phyloP scores from a whole-genome alignment of 805 yeast genomes.

The Alloascoidea hylecoeti region DNA sequence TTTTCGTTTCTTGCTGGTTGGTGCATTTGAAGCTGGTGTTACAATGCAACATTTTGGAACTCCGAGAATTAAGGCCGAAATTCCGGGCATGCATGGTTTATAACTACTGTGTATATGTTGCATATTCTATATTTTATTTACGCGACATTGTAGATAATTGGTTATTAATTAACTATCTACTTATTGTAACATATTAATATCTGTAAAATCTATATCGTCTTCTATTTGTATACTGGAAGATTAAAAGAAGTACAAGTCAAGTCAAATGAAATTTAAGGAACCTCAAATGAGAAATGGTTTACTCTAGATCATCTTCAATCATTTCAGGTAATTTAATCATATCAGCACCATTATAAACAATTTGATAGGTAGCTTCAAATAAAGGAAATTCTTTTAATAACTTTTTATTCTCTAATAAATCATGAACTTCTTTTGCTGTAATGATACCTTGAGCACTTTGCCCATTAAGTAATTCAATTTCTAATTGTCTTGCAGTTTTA shows the following conservation, averaged over 20 bases:
- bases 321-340: conserved; percentile 58
- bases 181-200: background rate
- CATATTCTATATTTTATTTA: no score
- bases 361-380: conserved; percentile 67
- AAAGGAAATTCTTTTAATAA: conserved; percentile 66
- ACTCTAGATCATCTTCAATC: background rate
- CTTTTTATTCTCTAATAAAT: conserved; percentile 43
- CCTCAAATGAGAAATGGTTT: background rate
- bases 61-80: no score
- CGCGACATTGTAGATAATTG: no score
- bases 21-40: no score
- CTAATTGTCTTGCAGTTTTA: conserved; percentile 68
- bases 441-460: conserved; percentile 94
- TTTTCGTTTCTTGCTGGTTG: no score
- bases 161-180: no score
- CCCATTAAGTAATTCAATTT: conserved; percentile 78
- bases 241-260: background rate
- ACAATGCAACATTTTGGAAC: no score
- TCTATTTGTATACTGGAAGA: background rate
- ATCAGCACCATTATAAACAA: conserved; percentile 60
- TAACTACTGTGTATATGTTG: no score
- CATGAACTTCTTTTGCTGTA: conserved; percentile 86
- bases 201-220: background rate
- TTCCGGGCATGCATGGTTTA: no score
- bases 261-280: background rate